Conservation (phyloP, 371 early-diverging fungal species). For the Syncephalastrum contaminatum region DNA sequence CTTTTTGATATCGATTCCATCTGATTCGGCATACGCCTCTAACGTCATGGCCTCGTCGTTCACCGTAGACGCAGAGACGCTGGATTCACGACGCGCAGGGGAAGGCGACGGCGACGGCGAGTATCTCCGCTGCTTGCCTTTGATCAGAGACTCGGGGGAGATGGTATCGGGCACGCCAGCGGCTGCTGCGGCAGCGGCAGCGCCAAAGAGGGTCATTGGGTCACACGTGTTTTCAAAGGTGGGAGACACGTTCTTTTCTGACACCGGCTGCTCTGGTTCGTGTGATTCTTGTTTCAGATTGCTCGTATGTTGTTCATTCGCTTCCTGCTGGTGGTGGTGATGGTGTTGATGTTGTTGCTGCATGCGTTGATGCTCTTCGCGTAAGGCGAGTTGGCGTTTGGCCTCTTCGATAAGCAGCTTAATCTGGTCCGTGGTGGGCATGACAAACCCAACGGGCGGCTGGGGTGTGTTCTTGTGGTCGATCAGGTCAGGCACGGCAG, state of each 20-base stretch:
- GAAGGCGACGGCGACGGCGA: neutral
- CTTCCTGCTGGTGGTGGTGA: neutral
- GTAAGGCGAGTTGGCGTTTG: conserved; percentile 30
- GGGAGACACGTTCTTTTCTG: neutral
- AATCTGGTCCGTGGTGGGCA: conserved; percentile 45
- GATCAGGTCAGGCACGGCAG: conserved; percentile 1
- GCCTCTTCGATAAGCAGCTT: conserved; percentile 46
- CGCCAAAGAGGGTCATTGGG: conserved; percentile 5
- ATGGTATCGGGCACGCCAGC: conserved; percentile 18
- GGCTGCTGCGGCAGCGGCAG: conserved; percentile 1
- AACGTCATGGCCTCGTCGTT: conserved; percentile 21
- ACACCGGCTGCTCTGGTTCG: neutral
- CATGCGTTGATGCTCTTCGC: conserved; percentile 10
- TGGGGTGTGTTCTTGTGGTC: neutral
- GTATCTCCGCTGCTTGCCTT: neutral
- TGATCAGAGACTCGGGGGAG: conserved; percentile 23
- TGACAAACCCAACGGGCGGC: conserved; percentile 9
- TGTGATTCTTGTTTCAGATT: neutral
- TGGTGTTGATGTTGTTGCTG: neutral
- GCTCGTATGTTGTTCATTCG: neutral
- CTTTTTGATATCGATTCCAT: conserved; percentile 44
- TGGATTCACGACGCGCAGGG: conserved; percentile 16
- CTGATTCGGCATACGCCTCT: conserved; percentile 24
- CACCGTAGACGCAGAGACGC: conserved; percentile 2
- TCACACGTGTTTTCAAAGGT: neutral